Evolutionary conservation across 1,284 basidiomycete species (phyloP).

Genomic region (Austroboletus niveus): DNA sequence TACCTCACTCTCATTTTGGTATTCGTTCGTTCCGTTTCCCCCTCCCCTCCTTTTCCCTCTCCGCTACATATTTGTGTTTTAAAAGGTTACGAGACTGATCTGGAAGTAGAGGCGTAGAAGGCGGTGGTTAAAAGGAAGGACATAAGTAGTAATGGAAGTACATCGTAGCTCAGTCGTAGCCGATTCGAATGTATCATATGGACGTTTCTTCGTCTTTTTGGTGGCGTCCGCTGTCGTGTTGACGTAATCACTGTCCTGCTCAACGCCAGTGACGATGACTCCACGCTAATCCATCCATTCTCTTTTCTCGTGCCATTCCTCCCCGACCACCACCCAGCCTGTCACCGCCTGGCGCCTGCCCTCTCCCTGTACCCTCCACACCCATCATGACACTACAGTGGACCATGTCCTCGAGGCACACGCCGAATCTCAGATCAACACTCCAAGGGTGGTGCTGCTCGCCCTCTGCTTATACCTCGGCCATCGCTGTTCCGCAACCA

Average conservation of each 20-base stretch:
- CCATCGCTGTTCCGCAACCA: too few relatives aligned
- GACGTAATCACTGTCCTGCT: constrained; percentile 15
- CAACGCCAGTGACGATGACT: constrained; percentile 25
- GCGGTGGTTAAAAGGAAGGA: constrained; percentile 22
- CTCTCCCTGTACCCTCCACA: too few relatives aligned
- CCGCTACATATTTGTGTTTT: constrained; percentile 25
- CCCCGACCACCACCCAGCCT: background rate
- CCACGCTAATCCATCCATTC: constrained; percentile 7
- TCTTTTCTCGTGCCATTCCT: background rate
- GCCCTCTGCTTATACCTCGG: too few relatives aligned
- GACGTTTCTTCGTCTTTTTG: constrained; percentile 14
- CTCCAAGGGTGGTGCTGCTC: too few relatives aligned
- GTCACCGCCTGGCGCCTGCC: background rate
- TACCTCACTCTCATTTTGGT: constrained; percentile 2
- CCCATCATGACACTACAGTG: too few relatives aligned
- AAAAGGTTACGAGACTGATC: constrained; percentile 27
- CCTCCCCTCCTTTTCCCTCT: background rate
- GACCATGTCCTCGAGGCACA: too few relatives aligned
- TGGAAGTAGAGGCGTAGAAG: constrained; percentile 30
- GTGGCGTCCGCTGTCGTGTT: constrained; percentile 20
- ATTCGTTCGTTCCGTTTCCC: constrained; percentile 14
- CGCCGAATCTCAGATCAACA: too few relatives aligned
- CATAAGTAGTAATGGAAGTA: constrained; percentile 33
- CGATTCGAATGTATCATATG: constrained; percentile 28
- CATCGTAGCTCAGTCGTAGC: constrained; percentile 24